Percentiles rank a stretch among this genome's conserved stretches.
phyloP scores from a whole-genome alignment of 2,329 filamentous ascomycete species.

The Ambrosiella xylebori region DNA sequence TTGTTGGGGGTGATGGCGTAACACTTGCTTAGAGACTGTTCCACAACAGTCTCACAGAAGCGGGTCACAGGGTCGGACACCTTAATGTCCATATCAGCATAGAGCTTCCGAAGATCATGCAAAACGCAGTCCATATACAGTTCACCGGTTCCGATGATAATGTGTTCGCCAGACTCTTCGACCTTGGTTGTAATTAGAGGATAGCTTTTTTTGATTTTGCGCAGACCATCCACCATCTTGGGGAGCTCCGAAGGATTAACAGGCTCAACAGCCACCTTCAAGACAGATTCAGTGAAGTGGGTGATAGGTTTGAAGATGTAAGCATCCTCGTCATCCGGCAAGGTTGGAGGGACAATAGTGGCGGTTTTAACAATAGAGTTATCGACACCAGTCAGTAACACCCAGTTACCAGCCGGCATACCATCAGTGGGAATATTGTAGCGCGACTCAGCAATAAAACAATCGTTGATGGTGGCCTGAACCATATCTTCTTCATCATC shows the following conservation, averaged over 20 bases:
- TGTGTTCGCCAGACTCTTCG: conserved; percentile 92
- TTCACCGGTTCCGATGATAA: conserved; percentile 87
- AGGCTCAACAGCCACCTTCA: conserved; percentile 94
- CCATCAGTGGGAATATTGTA: conserved; percentile 88
- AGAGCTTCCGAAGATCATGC: conserved; percentile 81
- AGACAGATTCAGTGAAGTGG: conserved; percentile 92
- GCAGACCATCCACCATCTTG: conserved; percentile 93
- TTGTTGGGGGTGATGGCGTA: conserved; percentile 97
- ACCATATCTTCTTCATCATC: conserved; percentile 98
- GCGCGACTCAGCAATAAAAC: conserved; percentile 79
- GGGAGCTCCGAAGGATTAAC: conserved; percentile 95
- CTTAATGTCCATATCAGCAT: conserved; percentile 98
- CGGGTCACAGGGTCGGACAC: conserved; percentile 93
- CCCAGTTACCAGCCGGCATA: conserved; percentile 84
- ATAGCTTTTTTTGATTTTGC: conserved; percentile 96
- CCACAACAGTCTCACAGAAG: conserved; percentile 95
- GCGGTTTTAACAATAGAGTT: conserved; percentile 98
- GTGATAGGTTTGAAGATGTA: conserved; percentile 88
- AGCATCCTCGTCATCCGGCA: conserved; percentile 77
- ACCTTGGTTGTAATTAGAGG: conserved; percentile 92
- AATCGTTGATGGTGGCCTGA: conserved; percentile 63
- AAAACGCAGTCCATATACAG: conserved; percentile 99
- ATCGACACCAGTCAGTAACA: conserved; percentile 80
- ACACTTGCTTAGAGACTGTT: conserved; percentile 94
- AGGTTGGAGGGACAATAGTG: conserved; percentile 63